Evolutionary conservation across 2,329 filamentous ascomycete genomes (phyloP).

Genomic region (Nigrograna mackinnonii): DNA sequence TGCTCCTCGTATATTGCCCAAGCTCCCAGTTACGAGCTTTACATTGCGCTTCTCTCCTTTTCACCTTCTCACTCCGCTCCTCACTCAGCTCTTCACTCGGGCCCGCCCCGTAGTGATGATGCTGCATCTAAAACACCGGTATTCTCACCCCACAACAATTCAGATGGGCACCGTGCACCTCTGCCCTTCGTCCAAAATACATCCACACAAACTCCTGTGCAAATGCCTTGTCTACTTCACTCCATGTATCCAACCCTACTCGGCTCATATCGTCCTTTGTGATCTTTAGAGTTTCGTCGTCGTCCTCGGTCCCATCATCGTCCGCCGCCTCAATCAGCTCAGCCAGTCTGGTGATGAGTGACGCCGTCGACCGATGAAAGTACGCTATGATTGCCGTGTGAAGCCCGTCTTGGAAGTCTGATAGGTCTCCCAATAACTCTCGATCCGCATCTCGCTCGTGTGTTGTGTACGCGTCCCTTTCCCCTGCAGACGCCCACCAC

Average conservation of each 20-base stretch:
- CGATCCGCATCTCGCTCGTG: slow-evolving; percentile 58
- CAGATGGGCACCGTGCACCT: slow-evolving; percentile 69
- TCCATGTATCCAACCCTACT: slow-evolving; percentile 82
- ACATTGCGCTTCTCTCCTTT: no score
- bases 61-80: no score
- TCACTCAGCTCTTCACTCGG: background rate
- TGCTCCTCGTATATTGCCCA: no score
- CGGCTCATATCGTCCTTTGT: slow-evolving; percentile 66
- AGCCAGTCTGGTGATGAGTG: slow-evolving; percentile 64
- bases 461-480: slow-evolving; percentile 61
- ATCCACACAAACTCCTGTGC: slow-evolving; percentile 63
- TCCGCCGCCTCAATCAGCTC: slow-evolving; percentile 60
- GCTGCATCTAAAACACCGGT: slow-evolving; percentile 30
- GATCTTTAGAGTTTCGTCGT: slow-evolving; percentile 52
- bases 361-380: slow-evolving; percentile 75
- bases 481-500: slow-evolving; percentile 87
- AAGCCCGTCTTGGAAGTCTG: slow-evolving; percentile 51
- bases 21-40: no score
- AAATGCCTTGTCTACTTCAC: slow-evolving; percentile 69
- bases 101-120: no score
- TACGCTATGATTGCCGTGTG: slow-evolving; percentile 79
- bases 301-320: slow-evolving; percentile 43
- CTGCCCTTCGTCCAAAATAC: slow-evolving; percentile 69
- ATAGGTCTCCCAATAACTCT: slow-evolving; percentile 47
- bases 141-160: slow-evolving; percentile 76